These are phyloP conservation scores for Amaranthus palmeri DNA, from an alignment of 148 eudicot species.

Conservation along the genomic window DNA sequence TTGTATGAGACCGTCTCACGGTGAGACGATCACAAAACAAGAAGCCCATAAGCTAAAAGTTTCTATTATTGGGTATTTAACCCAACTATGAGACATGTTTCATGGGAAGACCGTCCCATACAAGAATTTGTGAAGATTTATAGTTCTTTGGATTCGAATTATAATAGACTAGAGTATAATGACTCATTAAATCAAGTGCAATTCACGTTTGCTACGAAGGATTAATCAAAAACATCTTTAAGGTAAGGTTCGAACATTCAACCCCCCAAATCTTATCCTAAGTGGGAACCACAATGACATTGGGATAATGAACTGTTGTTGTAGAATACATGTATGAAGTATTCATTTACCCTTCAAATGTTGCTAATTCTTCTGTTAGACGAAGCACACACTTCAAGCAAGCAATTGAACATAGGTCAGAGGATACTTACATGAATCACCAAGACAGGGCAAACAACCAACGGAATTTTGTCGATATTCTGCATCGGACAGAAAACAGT, in stretches of 20 bases:
- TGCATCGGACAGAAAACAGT: conserved; percentile 30
- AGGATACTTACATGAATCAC: conserved; percentile 68
- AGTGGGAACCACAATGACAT: background rate
- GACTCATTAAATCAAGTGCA: background rate
- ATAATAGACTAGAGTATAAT: too few species aligned
- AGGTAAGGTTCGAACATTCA: too few species aligned
- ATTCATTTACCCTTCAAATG: background rate
- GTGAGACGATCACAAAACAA: too few species aligned
- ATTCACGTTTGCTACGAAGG: too few species aligned
- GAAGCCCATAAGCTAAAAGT: too few species aligned
- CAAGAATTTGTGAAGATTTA: too few species aligned
- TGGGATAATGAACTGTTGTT: background rate
- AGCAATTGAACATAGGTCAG: background rate
- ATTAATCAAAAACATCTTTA: background rate
- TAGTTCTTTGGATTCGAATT: too few species aligned
- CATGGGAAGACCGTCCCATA: too few species aligned
- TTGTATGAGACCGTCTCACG: too few species aligned
- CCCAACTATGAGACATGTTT: too few species aligned
- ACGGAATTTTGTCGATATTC: conserved; percentile 83
- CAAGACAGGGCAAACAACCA: conserved; percentile 61
- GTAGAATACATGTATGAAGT: background rate
- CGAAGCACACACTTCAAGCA: background rate
- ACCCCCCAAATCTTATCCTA: background rate
- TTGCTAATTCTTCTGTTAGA: background rate
- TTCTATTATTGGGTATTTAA: too few species aligned